A percentile compares a stretch with the other conserved stretches of the same genome.
phyloP scores from a whole-genome alignment of 192 early-diverging fungal species.

The Podila horticola region DNA sequence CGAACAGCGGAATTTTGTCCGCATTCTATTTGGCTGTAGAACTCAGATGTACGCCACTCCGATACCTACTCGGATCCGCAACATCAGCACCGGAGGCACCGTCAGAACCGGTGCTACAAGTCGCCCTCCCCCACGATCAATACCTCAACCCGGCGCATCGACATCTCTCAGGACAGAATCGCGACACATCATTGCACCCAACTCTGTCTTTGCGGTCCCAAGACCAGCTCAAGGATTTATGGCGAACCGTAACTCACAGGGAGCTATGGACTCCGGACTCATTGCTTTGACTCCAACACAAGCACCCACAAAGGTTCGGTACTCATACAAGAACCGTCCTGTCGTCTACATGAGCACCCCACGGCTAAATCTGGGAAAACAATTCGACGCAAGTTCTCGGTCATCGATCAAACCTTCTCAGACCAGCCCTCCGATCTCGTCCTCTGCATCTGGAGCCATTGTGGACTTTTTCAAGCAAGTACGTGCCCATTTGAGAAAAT shows the following conservation, averaged over 20 bases:
- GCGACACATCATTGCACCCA: conserved; percentile 20
- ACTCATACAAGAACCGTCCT: conserved; percentile 40
- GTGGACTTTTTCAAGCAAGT: conserved; percentile 47
- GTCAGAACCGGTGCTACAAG: neutral
- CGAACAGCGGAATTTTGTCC: neutral
- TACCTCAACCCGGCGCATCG: neutral
- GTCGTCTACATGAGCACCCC: conserved; percentile 28
- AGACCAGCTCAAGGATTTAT: neutral
- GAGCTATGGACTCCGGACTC: neutral
- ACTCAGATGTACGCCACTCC: neutral
- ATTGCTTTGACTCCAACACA: neutral
- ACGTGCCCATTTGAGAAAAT: neutral
- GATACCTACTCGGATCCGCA: neutral
- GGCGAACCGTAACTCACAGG: conserved; percentile 4
- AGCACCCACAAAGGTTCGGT: conserved; percentile 16
- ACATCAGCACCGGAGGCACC: neutral
- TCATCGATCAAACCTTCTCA: neutral
- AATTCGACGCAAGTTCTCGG: neutral
- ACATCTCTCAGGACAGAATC: neutral
- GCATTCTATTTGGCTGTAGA: neutral
- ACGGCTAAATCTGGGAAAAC: neutral
- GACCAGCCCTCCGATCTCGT: neutral
- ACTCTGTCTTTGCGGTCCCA: neutral
- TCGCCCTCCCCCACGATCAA: too few relatives aligned
- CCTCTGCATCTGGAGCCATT: conserved; percentile 30